Base-by-base conservation (phyloP, 306 rosid genomes). In the Canavalia ensiformis region DNA sequence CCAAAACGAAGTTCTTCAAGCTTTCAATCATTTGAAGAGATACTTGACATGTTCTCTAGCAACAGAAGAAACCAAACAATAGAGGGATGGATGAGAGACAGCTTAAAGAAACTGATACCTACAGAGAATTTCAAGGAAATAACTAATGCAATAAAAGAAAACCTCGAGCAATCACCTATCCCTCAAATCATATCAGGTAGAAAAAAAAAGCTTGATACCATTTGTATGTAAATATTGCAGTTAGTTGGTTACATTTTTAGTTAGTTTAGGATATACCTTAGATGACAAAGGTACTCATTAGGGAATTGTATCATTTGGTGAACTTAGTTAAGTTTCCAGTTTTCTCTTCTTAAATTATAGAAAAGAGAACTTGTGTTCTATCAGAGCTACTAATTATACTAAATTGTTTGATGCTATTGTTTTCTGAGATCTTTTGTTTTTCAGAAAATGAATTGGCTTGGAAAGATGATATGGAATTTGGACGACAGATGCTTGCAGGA, bases 401-500 rank as follows among this genome's bases (percentile, higher is more conserved):
- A 59, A 60, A 7, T 59, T 59, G 8, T 42, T 28, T 60, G 39
- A 50, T 50, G 57, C 45, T 31, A 52, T 70, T 62, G 35, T 65
- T 79, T 63, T 59, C n/a, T 71, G 12, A 54, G 69, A 49, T 25
- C 3, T 29, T 75, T 69, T 47, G 12, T 12, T 28, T 60, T 10
- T 25, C 76, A 93, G 97, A 86, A 82, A 75, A 88, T 60, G 87
- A 82, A 76, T 68, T 81, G 78, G 89, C 87, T 66, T 93, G 94
- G 97, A 82, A 68, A 82, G 89, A 87, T 74, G 97, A 93, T 37
- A 84, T 82, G 30, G 97, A 93, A 79, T 93, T 93, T 70, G 97
- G 82, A n/a, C 63, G 97, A 83, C 93, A 93, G 84, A 89, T 90
- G 91, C 88, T 93, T 64, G 97, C 97, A 28, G 97, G 93, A 83